Evolutionary conservation across 2,329 filamentous ascomycete species (phyloP), one percentile per base, ranked within the genome.

Genomic region (Dryadomyces sulphureus): DNA sequence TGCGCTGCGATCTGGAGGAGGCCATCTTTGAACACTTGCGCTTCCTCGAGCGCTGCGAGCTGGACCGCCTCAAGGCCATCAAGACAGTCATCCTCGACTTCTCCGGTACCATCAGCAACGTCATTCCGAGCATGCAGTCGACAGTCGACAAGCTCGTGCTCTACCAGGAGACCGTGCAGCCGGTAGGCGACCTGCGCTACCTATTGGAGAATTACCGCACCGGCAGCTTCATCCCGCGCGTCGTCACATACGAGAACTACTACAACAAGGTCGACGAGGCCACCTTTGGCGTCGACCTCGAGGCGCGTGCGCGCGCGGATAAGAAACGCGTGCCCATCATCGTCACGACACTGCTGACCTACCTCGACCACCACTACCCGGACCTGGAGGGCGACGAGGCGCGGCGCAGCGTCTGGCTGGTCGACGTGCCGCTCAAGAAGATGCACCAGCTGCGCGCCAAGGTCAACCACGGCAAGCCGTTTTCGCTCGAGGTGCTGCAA

Each of bases 101-200:
- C 63, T 95, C 90, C 5, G 92, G 92, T 40, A 88, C 90, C 34
- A 85, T 98, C 62, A 90, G 90, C 70, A 98, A 98, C 58, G 90
- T 95, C 56, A 96, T 98, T 52, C 93, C 92, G 17, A 93, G 85
- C 58, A 68, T 98, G 51, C 92, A 96, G 64, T 90, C 90, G 49
- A 88, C 89, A 0, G 88, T 98, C 21, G 92, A 98, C 66, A 88
- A 93, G 60, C 95, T 98, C 89, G 88, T 98, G 80, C 73, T 98
- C 41, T 98, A 93, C 66, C 92, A 98, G 62, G 92, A 98, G 69
- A 96, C 92, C 0, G 85, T 98, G n/a, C 92, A 96, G 62, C 92
- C 92, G 6, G 62, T 80, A 41, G 84, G 86, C 35, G 92, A 98
- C 62, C 68, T 98, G 54, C 77, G 92, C 52, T 98, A 96, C 62